Conservation (phyloP, 805 yeast genomes). For the Grigorovia yakushimaensis region DNA sequence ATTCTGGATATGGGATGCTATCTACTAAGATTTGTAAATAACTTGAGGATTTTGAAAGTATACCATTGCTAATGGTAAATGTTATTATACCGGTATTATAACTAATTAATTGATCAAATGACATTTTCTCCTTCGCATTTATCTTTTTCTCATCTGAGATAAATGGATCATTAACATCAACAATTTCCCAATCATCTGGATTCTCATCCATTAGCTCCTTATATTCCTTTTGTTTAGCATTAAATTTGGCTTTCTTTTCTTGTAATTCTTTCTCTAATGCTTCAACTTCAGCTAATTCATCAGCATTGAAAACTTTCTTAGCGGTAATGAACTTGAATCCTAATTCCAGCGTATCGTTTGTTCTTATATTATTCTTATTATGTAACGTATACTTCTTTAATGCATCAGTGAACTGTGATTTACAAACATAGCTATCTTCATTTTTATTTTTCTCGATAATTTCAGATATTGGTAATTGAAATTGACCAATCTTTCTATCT, state of each 20-base stretch:
- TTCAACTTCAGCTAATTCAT: slow-evolving; percentile 42
- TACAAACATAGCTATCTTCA: slow-evolving; percentile 38
- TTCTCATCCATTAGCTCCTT: slow-evolving; percentile 43
- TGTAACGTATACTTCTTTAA: slow-evolving; percentile 26
- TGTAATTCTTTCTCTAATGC: slow-evolving; percentile 33
- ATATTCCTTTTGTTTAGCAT: slow-evolving; percentile 38
- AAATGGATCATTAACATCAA: slow-evolving; percentile 37
- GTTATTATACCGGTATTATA: slow-evolving; percentile 52
- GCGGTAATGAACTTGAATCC: slow-evolving; percentile 58
- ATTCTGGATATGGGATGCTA: slow-evolving; percentile 52
- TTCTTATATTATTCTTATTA: slow-evolving; percentile 31
- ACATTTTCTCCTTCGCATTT: slow-evolving; percentile 34
- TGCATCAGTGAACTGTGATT: slow-evolving; percentile 42
- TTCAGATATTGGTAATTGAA: slow-evolving; percentile 40
- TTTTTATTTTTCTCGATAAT: slow-evolving; percentile 34
- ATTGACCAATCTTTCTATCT: slow-evolving; percentile 56
- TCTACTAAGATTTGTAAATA: slow-evolving; percentile 55
- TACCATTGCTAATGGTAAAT: slow-evolving; percentile 44
- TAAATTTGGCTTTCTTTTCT: slow-evolving; percentile 30
- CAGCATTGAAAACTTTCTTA: slow-evolving; percentile 49
- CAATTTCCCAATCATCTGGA: slow-evolving; percentile 60
- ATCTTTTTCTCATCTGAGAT: slow-evolving; percentile 25
- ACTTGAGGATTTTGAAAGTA: slow-evolving; percentile 37
- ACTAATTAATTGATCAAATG: slow-evolving; percentile 43
- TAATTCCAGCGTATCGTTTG: slow-evolving; percentile 43